Percentiles rank a stretch among this genome's conserved stretches.
phyloP scores from a whole-genome alignment of 192 early-diverging fungal species.

The Nowakowskiella sp. region DNA sequence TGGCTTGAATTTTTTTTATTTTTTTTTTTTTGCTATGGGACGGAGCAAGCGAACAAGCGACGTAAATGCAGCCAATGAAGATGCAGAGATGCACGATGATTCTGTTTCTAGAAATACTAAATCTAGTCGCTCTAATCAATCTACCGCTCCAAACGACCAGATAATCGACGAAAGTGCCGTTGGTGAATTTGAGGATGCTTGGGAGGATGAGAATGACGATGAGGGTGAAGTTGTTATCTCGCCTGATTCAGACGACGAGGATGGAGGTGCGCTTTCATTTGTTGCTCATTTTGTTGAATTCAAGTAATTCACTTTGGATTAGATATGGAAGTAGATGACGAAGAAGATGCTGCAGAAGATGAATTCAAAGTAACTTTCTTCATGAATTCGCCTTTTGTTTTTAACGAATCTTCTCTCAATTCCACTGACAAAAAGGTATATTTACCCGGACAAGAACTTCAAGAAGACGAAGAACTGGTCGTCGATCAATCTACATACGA shows the following conservation, averaged over 20 bases:
- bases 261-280: constrained; percentile 17
- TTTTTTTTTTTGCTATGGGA: too few species aligned
- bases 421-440: constrained; percentile 7
- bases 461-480: constrained; percentile 81
- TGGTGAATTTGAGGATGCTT: constrained; percentile 90
- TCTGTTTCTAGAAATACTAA: too few species aligned
- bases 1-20: too few species aligned
- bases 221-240: constrained; percentile 34
- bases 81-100: too few species aligned
- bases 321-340: constrained; percentile 42
- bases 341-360: constrained; percentile 51
- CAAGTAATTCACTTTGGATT: constrained; percentile 40
- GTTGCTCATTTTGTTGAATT: constrained; percentile 10
- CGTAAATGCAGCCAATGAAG: too few species aligned
- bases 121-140: too few species aligned
- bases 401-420: not conserved
- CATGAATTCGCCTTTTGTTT: not conserved
- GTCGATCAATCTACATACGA: constrained; percentile 92
- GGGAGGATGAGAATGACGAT: constrained; percentile 84
- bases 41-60: too few species aligned
- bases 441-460: constrained; percentile 74
- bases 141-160: too few species aligned
- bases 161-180: constrained; percentile 49
- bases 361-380: constrained; percentile 65
- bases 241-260: constrained; percentile 55